Evolutionary conservation across 805 yeast genomes (phyloP), one percentile per base, ranked within the genome.

Genomic region (Ogataea paradorogensis): DNA sequence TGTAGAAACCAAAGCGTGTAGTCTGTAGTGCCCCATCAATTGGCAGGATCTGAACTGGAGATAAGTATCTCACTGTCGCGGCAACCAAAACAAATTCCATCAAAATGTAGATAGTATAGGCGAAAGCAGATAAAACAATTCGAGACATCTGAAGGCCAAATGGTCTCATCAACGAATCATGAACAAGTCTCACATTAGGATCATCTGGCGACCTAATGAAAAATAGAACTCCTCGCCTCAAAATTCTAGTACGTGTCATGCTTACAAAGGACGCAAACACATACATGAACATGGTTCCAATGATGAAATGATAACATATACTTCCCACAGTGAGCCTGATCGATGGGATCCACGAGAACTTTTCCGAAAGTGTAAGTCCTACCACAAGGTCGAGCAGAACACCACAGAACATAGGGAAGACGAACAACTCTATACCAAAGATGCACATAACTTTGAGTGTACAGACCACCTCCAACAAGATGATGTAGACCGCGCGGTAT

Each of bases 141-240:
- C 95, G 71, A 21, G 83, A 78, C 15, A 90, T 46, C 58, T 93
- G 97, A 32, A 82, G 66, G 7, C 62, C 47, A 53, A 91, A 73
- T 1, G 96, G 85, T 49, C 84, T 79, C 42, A 84, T 82, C 38
- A 93, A 62, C 1, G 95, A 93, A 57, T 90, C 96, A 49, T 88
- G 91, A 29, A 91, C 73, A 9, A 93, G 75, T 49, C 91, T 78
- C 32, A 88, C 81, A 51, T 86, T 84, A 27, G 95, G 96, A 58
- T 93, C 97, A 52, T 89, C 96, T 4, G 96, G 96, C 15, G 95
- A 88, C 52, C 96, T 75, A 45, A 93, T 84, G 65, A 93, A 93
- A 60, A 80, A 93, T 33, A 93, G 68, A 7, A 87, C 96, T 9
- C 99, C 99, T 0, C 84, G 82, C 40, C 99, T 74, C 43, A 91